A percentile compares a stretch with the other conserved stretches of the same genome.
Conservation (phyloP, 129 eudicot species). For the Centella asiatica region DNA sequence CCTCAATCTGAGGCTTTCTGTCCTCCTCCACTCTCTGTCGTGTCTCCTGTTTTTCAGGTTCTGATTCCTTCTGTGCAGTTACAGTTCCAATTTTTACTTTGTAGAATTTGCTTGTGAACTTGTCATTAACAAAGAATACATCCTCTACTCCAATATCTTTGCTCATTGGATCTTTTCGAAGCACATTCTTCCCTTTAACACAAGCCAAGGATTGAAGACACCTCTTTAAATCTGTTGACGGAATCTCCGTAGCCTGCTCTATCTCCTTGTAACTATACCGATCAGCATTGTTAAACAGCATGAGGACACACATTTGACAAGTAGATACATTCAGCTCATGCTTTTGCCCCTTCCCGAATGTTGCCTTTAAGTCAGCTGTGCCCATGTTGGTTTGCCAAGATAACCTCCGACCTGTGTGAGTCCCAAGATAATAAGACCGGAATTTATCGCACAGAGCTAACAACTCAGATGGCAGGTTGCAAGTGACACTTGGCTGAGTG, state of each 20-base stretch:
- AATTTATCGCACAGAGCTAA: conserved; percentile 64
- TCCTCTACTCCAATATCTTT: conserved; percentile 62
- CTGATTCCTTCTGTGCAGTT: conserved; percentile 70
- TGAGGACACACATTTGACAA: conserved; percentile 70
- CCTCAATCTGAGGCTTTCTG: conserved; percentile 74
- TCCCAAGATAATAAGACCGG: conserved; percentile 67
- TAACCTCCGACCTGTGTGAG: conserved; percentile 67
- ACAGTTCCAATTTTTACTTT: conserved; percentile 76
- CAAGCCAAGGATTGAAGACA: conserved; percentile 70
- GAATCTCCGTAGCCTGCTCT: conserved; percentile 73
- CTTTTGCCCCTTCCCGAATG: conserved; percentile 54
- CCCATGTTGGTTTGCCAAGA: conserved; percentile 97
- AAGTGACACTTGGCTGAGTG: conserved; percentile 53
- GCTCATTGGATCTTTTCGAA: conserved; percentile 66
- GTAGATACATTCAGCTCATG: conserved; percentile 73
- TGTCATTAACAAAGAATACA: conserved; percentile 60
- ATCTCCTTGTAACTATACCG: conserved; percentile 47
- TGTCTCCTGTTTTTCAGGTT: conserved; percentile 61
- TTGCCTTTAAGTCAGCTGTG: conserved; percentile 63
- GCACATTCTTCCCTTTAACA: conserved; percentile 76
- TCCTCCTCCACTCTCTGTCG: conserved; percentile 70
- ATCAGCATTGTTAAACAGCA: conserved; percentile 61
- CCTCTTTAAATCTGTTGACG: conserved; percentile 56
- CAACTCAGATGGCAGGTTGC: conserved; percentile 67
- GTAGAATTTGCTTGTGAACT: conserved; percentile 52